Evolutionary conservation across 371 early-diverging fungal genomes (phyloP), one percentile per base, ranked within the genome.

Genomic region (Apophysomyces ossiformis): DNA sequence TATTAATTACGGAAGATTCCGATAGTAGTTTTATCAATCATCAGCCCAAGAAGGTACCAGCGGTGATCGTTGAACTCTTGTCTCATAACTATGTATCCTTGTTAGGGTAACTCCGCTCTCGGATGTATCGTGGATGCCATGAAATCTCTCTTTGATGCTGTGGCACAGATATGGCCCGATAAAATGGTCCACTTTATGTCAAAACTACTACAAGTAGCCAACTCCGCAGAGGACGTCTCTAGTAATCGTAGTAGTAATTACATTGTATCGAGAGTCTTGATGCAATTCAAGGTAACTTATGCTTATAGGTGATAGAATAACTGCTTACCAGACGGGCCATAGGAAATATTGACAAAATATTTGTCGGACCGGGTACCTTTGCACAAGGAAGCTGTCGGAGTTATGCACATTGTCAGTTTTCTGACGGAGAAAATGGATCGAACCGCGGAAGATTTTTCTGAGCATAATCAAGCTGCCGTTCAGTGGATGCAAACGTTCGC

Each of bases 351-450:
- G 8, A 21, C 58, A 26, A 72, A 72, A n/a, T 74, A 74, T 60
- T 26, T 77, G 11, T 69, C 66, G 4, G 79, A 77, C 35, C 62
- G 69, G 9, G 54, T 76, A 7, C 78, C 82, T 7, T 67, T 77
- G 5, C 82, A 81, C 69, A 75, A 74, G 46, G 85, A 85, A 58
- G 79, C 82, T 4, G 69, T 74, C 2, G 63, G 63, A 13, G 57
- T 82, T 13, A 66, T 82, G 44, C 76, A 80, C 16, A 57, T 76
- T 11, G 64, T 72, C 46, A 37, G 59, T 4, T 74, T 76, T 16
- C 50, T 82, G 4, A 64, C 72, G 11, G 50, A 64, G 8, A 66
- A 74, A 3, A 39, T 78, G 18, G 70, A 73, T 26, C 67, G 70
- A 8, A 50, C 59, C 8, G 60, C 36, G 15, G 41, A 57, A 26